A percentile compares a stretch with the other conserved stretches of the same genome.
These are phyloP conservation scores for Venturia asperata DNA, from an alignment of 2,329 filamentous ascomycete genomes.

Conservation along the genomic window DNA sequence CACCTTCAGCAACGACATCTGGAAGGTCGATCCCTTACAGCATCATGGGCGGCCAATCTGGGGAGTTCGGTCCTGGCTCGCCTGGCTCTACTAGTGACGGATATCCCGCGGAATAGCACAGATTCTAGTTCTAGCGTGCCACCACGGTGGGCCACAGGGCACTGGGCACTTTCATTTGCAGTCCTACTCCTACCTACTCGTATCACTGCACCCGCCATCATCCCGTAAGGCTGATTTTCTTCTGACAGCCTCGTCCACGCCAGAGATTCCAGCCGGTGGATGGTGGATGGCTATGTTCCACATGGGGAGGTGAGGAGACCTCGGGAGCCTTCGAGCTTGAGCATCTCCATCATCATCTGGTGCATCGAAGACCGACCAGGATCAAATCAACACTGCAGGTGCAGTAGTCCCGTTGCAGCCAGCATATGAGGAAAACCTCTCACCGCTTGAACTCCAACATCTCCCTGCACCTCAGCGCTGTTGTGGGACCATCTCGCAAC, in stretches of 20 bases:
- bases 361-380: not conserved
- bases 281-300: no score
- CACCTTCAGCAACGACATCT: not conserved
- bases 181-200: no score
- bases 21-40: not conserved
- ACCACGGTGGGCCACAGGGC: no score
- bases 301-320: no score
- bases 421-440: not conserved
- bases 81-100: not conserved
- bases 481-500: not conserved
- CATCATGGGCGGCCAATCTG: not conserved
- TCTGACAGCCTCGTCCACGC: no score
- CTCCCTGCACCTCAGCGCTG: not conserved
- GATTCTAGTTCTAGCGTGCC: no score
- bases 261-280: no score
- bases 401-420: not conserved
- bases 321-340: no score
- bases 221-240: no score
- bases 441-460: not conserved
- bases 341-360: not conserved
- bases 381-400: not conserved
- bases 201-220: no score
- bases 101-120: not conserved
- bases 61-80: no score
- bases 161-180: no score